Base-by-base conservation (phyloP, 306 rosid genomes). In the Rubus parviflorus region DNA sequence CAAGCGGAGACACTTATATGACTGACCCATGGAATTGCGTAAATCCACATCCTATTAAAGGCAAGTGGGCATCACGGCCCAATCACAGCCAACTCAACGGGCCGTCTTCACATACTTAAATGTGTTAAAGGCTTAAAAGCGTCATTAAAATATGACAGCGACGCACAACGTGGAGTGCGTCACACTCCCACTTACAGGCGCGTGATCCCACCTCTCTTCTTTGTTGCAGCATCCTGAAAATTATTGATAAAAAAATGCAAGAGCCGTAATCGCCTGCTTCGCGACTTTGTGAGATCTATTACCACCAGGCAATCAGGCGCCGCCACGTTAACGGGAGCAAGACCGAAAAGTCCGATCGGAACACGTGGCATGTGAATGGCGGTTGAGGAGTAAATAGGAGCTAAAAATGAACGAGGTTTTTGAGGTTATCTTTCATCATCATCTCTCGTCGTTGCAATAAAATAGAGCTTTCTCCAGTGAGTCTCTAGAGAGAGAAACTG, bases 1-100 rank as follows among this genome's bases (percentile, higher is more conserved):
- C 68, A 71, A 69, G 67, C 46, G 58, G 13, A 46, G 81, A 63
- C 84, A 78, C 65, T 83, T 84, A 80, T 76, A 84, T 80, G 64
- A 89, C 74, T 60, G 72, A 73, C 58, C 16, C 71, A 51, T 10
- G 66, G 70, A 81, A 74, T 82, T 72, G 63, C 75, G 20, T 51
- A 48, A 61, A 60, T 45, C 72, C 60, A 70, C 79, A 22, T 74
- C 64, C 73, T 45, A 0, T 9, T 10, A 65, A 40, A 13, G 57
- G 90, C 62, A 77, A 83, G 91, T 90, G 89, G 38, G 23, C 0
- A 0, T 15, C 86, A 92, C 90, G 88, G 48, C 17, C 90, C 87
- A 85, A 88, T 85, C 83, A 86, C 75, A 68, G 68, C 70, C 58
- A 49, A 46, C 51, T n/a, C 11, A 3, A 25, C 25, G 81, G 82